phyloP scores from a whole-genome alignment of 352 stramenopile species.

The Phytophthora podocarpi region DNA sequence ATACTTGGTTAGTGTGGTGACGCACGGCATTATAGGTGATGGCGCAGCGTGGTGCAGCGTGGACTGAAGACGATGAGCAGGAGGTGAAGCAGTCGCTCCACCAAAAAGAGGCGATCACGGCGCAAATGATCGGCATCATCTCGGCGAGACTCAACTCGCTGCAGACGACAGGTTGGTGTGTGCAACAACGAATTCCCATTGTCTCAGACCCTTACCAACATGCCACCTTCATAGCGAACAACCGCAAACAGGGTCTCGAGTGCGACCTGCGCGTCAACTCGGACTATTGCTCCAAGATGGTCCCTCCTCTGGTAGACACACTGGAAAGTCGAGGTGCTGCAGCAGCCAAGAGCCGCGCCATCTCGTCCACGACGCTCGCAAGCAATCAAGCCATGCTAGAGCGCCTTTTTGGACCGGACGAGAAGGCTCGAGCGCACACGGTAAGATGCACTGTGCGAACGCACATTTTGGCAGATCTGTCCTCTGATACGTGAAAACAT shows the following conservation, averaged over 20 bases:
- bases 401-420: constrained; percentile 72
- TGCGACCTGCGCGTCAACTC: constrained; percentile 75
- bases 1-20: too few relatives aligned
- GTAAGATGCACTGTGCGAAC: too few relatives aligned
- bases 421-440: constrained; percentile 61
- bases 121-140: constrained; percentile 86
- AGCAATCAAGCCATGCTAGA: constrained; percentile 82
- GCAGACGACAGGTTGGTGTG: constrained; percentile 67
- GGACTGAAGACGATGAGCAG: constrained; percentile 41
- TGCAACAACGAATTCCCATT: too few relatives aligned
- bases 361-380: constrained; percentile 48
- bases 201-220: too few relatives aligned
- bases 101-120: constrained; percentile 78
- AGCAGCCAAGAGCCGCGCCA: constrained; percentile 43
- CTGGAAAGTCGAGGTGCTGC: constrained; percentile 56
- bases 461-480: too few relatives aligned
- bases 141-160: constrained; percentile 67
- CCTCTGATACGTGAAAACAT: too few relatives aligned
- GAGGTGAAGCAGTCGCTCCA: constrained; percentile 64
- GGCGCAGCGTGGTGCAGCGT: constrained; percentile 26
- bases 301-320: constrained; percentile 64
- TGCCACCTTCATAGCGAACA: constrained; percentile 69
- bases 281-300: constrained; percentile 78
- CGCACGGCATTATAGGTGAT: too few relatives aligned
- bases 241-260: constrained; percentile 72